Base-by-base conservation (phyloP, 2,329 filamentous ascomycete species). In the Cercospora sesami region DNA sequence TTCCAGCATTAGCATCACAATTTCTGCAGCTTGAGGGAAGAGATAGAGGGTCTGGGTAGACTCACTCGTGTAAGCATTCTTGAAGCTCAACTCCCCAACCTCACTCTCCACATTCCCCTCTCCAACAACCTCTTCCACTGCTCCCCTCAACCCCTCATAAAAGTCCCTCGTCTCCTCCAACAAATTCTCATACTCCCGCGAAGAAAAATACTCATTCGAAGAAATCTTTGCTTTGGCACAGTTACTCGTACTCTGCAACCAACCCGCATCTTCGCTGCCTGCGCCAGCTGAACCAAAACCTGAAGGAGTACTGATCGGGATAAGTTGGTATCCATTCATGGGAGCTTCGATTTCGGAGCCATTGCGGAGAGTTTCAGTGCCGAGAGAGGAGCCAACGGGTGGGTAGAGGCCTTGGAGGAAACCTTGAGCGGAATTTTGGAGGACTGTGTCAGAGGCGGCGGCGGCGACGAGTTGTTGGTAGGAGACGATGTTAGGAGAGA, bases 401-500 rank as follows among this genome's bases (percentile, higher is more conserved):
- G 94, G 94, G 78, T 97, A 97, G 21, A 97, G 84, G 31, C 89
- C 93, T 81, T 97, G 94, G 31, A 94, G 81, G 82, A 96, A 97
- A 33, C 87, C 91, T 57, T 86, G 84, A 67, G 92, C 92, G 2
- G 92, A 94, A 80, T 87, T 91, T 78, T 94, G 90, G 31, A 97
- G 86, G 18, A 97, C 92, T 3, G 70, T 73, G 79, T 96, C 91
- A 23, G 67, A 71, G 0, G 94, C 92, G 0, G 93, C 86, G 14
- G 88, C 89, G 64, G 92, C 87, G 65, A 83, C 84, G 72, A 97
- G 82, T 81, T 97, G 92, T 2, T 86, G 85, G 21, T 89, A 82
- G 66, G 88, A 87, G 77, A 91, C 91, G 3, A 89, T 76, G 73
- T 92, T 84, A 1, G 55, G 55, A 7, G 55, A 59, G 30, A 59